A percentile compares a stretch with the other conserved stretches of the same genome.
Evolutionary conservation across 176 grass and related monocot species (phyloP).

Genomic region (Paspalum vaginatum): DNA sequence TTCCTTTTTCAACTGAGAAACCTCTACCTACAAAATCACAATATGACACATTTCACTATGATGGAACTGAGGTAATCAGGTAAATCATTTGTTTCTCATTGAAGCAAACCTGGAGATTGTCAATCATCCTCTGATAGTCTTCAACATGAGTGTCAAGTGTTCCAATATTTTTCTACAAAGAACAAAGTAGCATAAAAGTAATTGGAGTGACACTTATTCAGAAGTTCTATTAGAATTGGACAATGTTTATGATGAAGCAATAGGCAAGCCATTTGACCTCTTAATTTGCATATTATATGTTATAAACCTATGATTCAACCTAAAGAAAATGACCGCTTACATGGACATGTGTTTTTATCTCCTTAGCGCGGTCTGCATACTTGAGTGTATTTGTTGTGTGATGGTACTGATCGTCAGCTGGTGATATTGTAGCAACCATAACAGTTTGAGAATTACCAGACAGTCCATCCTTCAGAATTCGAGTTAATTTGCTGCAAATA

Average conservation of each 20-base stretch:
- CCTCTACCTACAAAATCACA: slow-evolving; percentile 73
- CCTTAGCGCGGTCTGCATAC: slow-evolving; percentile 98
- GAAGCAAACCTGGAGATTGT: slow-evolving; percentile 82
- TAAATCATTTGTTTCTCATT: background rate
- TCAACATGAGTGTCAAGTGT: slow-evolving; percentile 89
- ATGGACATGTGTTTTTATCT: slow-evolving; percentile 99
- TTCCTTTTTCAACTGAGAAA: slow-evolving; percentile 81
- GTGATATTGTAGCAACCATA: slow-evolving; percentile 98
- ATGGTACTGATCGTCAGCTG: slow-evolving; percentile 95
- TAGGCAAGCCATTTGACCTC: background rate
- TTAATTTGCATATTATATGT: slow-evolving; percentile 10
- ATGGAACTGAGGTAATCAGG: background rate
- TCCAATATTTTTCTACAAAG: slow-evolving; percentile 93
- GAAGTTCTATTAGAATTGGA: background rate
- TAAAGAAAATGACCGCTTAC: slow-evolving; percentile 56
- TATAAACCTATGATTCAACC: background rate
- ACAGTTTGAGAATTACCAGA: slow-evolving; percentile 97
- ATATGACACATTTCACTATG: slow-evolving; percentile 26
- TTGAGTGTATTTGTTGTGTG: slow-evolving; percentile 98
- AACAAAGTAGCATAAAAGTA: slow-evolving; percentile 31
- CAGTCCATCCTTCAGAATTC: slow-evolving; percentile 97
- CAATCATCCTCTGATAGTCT: slow-evolving; percentile 93
- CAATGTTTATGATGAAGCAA: background rate
- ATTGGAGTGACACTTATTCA: slow-evolving; percentile 25
- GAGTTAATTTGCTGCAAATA: slow-evolving; percentile 93